Evolutionary conservation across 1,139 yeast genomes (phyloP), one percentile per base, ranked within the genome.

Genomic region (Arxiozyma slooffiae): DNA sequence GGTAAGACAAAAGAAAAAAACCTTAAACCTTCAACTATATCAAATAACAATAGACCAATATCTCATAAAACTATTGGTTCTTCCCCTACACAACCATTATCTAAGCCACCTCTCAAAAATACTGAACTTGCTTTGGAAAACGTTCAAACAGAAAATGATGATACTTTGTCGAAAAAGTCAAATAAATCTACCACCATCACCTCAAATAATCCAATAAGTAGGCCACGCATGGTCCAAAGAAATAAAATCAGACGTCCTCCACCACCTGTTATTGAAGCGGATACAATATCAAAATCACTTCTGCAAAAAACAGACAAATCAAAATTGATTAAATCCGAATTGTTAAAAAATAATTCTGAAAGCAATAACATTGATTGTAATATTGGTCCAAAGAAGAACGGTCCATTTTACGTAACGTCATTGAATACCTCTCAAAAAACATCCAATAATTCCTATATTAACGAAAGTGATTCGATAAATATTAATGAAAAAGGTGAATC

Each of bases 201-300:
- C 14, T 11, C 36, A 16, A 30, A 30, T 30, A 30, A n/a, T 18
- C 34, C 34, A 36, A 37, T 9, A 21, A 22, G 5, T n/a, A 30
- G 22, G 21, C 9, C 36, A 43, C 7, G 30, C 2, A 14, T 18
- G n/a, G 39, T 34, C 2, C 38, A 14, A 17, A 46, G 16, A 21
- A 20, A 17, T 30, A 44, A 50, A 24, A 20, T 41, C n/a, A 52
- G 54, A 30, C 50, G 56, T 4, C 57, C 55, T 2, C 57, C 57
- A 0, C 57, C 57, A 4, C 56, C 56, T 7, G 37, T 44, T 4
- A 11, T 53, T n/a, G 51, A 53, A 38, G 47, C 50, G 44, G 53
- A 50, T n/a, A 41, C 17, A 8, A 38, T 53, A 24, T 41, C 36
- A 38, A 18, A 36, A 8, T 37, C 48, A 17, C 16, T 47, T 4